These are phyloP conservation scores for Fusarium albidum DNA, from an alignment of 2,329 filamentous ascomycete species.

Conservation along the genomic window DNA sequence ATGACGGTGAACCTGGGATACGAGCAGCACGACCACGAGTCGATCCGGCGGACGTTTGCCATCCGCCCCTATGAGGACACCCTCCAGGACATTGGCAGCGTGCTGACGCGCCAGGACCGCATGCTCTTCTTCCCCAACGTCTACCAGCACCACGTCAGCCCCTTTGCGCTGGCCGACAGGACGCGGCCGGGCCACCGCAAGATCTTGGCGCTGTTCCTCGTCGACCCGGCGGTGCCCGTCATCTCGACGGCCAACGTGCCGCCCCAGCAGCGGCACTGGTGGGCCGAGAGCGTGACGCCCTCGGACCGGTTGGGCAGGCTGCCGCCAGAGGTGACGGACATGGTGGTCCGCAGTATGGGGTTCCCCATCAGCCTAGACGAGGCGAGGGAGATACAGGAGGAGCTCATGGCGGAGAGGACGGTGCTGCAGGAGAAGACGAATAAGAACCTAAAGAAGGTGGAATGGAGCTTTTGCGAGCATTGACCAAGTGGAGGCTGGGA, in stretches of 20 bases:
- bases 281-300: conserved; percentile 21
- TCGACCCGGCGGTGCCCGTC: conserved; percentile 61
- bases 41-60: conserved; percentile 48
- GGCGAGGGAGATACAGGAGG: conserved; percentile 22
- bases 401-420: conserved; percentile 27
- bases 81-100: conserved; percentile 53
- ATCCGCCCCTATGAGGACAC: conserved; percentile 31
- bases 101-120: conserved; percentile 56
- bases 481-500: conserved; percentile 1
- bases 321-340: conserved; percentile 21
- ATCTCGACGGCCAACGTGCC: conserved; percentile 55
- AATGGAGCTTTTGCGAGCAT: conserved; percentile 33
- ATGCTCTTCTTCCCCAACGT: conserved; percentile 65
- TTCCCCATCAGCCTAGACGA: conserved; percentile 27
- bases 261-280: conserved; percentile 53
- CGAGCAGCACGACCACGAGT: conserved; percentile 45
- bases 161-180: conserved; percentile 61
- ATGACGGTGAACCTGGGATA: conserved; percentile 37
- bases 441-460: neutral
- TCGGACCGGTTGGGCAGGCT: conserved; percentile 12
- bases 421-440: conserved; percentile 3
- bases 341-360: conserved; percentile 26
- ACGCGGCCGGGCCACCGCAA: conserved; percentile 64
- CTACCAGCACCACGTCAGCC: conserved; percentile 59
- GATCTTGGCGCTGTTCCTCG: conserved; percentile 67